Evolutionary conservation across 2,329 filamentous ascomycete genomes (phyloP).

Genomic region (Fusarium albosuccineum): DNA sequence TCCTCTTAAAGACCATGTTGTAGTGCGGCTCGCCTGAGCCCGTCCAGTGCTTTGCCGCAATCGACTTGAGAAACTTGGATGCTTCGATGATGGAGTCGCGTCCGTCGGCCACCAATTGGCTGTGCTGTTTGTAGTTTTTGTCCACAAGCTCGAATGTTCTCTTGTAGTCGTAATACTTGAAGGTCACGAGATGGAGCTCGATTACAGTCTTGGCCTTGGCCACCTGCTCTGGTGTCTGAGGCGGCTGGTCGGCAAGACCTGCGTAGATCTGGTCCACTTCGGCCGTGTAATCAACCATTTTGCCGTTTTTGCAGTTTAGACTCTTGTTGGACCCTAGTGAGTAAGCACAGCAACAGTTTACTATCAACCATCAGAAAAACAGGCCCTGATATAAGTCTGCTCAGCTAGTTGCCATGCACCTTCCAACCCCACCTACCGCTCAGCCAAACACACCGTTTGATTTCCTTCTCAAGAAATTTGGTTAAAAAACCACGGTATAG

Average conservation of each 20-base stretch:
- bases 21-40: conserved; percentile 12
- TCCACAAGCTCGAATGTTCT: conserved; percentile 11
- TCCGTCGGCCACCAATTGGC: conserved; percentile 4
- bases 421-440: conserved; percentile 1
- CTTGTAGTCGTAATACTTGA: conserved; percentile 11
- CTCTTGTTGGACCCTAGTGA: conserved; percentile 3
- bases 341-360: neutral
- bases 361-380: neutral
- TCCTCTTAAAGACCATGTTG: conserved; percentile 11
- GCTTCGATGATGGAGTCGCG: conserved; percentile 9
- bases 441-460: neutral
- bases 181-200: conserved; percentile 9
- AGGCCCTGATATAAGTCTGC: conserved; percentile 4
- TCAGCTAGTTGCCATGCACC: conserved; percentile 1
- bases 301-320: neutral
- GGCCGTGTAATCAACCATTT: conserved; percentile 9
- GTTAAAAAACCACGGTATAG: neutral
- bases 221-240: conserved; percentile 6
- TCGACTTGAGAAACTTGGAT: conserved; percentile 11
- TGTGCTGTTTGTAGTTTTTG: conserved; percentile 11
- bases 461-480: neutral
- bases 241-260: conserved; percentile 6
- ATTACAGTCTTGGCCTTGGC: conserved; percentile 6
- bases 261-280: conserved; percentile 11
- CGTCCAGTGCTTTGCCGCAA: conserved; percentile 7